Evolutionary conservation across 305 asterid species (phyloP).

Genomic region (Ajuga reptans): DNA sequence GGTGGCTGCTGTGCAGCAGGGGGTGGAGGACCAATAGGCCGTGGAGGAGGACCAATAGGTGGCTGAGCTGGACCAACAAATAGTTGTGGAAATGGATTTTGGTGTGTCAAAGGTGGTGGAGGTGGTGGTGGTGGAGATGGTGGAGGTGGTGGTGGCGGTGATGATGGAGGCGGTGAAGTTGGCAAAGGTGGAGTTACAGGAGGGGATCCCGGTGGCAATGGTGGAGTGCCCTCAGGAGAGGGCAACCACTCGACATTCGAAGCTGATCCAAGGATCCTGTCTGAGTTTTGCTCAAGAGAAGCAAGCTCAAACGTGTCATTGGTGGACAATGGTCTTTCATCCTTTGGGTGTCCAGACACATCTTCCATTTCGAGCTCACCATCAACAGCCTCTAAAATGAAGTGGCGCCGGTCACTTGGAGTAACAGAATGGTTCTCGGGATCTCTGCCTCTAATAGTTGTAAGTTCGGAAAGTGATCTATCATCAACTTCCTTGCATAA

Average conservation of each 20-base stretch:
- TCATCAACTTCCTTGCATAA: conserved; percentile 33
- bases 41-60: conserved; percentile 30
- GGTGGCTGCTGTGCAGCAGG: conserved; percentile 29
- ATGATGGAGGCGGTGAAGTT: conserved; percentile 57
- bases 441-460: conserved; percentile 40
- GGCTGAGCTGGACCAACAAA: conserved; percentile 36
- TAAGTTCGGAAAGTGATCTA: conserved; percentile 34
- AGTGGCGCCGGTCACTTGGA: conserved; percentile 73
- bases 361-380: conserved; percentile 99
- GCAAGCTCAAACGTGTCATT: conserved; percentile 30
- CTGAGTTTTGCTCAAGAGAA: conserved; percentile 29
- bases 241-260: conserved; percentile 38
- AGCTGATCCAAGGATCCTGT: conserved; percentile 28
- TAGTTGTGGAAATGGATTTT: conserved; percentile 35
- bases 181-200: conserved; percentile 85
- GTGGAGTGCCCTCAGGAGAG: conserved; percentile 77
- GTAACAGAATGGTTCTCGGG: conserved; percentile 44
- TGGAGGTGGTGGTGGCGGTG: conserved; percentile 42
- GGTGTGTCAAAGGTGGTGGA: conserved; percentile 40
- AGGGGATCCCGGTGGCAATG: conserved; percentile 74
- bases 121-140: conserved; percentile 33
- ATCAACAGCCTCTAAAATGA: conserved; percentile 82
- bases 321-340: conserved; percentile 38
- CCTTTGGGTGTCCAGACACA: conserved; percentile 69
- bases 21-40: conserved; percentile 27